These are phyloP conservation scores for Hyaloscypha hepaticicola DNA, from an alignment of 495 filamentous ascomycete species.

Conservation along the genomic window DNA sequence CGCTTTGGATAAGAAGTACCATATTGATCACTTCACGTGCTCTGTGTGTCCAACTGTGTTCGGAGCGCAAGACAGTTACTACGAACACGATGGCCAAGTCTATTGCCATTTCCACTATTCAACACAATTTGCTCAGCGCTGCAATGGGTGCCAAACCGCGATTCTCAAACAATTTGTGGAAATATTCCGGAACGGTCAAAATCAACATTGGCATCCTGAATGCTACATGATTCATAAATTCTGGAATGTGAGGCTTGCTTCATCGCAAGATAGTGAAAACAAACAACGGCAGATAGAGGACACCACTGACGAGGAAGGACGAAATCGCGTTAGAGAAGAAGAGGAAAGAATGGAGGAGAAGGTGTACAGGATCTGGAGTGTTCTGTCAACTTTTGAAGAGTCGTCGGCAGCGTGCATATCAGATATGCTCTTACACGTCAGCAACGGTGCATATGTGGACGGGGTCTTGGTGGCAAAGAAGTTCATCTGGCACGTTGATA, in stretches of 20 bases:
- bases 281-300: constrained; percentile 42
- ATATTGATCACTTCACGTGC: constrained; percentile 99
- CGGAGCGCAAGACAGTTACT: constrained; percentile 96
- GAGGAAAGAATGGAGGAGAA: constrained; percentile 98
- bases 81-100: constrained; percentile 94
- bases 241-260: constrained; percentile 92
- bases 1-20: constrained; percentile 94
- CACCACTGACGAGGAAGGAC: constrained; percentile 66
- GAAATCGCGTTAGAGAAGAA: constrained; percentile 72
- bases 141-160: constrained; percentile 95
- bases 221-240: constrained; percentile 99
- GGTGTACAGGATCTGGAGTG: constrained; percentile 97
- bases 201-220: constrained; percentile 99
- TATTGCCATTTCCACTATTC: constrained; percentile 99
- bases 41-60: constrained; percentile 97
- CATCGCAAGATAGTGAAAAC: constrained; percentile 49
- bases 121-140: constrained; percentile 93
- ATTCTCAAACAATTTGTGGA: constrained; percentile 99
- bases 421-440: constrained; percentile 98
- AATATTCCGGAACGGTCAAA: constrained; percentile 94
- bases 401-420: constrained; percentile 97
- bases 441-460: constrained; percentile 94
- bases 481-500: constrained; percentile 94
- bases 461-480: constrained; percentile 94
- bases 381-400: constrained; percentile 94